Percentiles rank a stretch among this genome's conserved stretches.
These are phyloP conservation scores for Microcyclospora pomicola DNA, from an alignment of 2,329 filamentous ascomycete genomes.

Conservation along the genomic window DNA sequence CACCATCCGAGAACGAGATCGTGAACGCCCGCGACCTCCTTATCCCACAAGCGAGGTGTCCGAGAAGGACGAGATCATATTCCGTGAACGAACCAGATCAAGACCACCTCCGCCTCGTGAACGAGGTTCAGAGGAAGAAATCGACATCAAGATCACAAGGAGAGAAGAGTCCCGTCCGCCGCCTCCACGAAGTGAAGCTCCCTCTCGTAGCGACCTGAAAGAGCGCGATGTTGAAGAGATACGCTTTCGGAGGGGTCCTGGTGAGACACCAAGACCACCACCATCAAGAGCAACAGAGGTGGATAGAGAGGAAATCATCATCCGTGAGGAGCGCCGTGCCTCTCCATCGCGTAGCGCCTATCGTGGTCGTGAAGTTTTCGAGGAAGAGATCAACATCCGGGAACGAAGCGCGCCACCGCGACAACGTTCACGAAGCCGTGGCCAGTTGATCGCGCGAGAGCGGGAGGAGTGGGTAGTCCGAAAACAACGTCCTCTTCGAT, in stretches of 20 bases:
- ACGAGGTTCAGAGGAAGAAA: conserved; percentile 20
- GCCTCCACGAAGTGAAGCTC: conserved; percentile 25
- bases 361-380: conserved; percentile 9
- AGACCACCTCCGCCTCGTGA: conserved; percentile 19
- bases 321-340: conserved; percentile 14
- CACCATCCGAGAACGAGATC: conserved; percentile 21
- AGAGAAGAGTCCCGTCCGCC: conserved; percentile 13
- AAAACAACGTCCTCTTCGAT: conserved; percentile 17
- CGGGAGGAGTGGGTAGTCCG: conserved; percentile 24
- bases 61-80: conserved; percentile 26
- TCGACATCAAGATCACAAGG: conserved; percentile 22
- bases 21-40: conserved; percentile 11
- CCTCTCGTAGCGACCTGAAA: conserved; percentile 16
- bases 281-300: conserved; percentile 14
- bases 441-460: conserved; percentile 23
- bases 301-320: conserved; percentile 25
- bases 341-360: conserved; percentile 11
- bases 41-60: conserved; percentile 15
- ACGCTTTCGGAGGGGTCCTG: conserved; percentile 30
- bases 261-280: conserved; percentile 14
- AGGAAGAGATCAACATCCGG: conserved; percentile 23
- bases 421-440: conserved; percentile 17
- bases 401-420: conserved; percentile 21
- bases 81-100: conserved; percentile 22
- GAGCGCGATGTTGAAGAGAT: conserved; percentile 31